phyloP scores from a whole-genome alignment of 2,329 filamentous ascomycete species.

The Xylogone sp. region DNA sequence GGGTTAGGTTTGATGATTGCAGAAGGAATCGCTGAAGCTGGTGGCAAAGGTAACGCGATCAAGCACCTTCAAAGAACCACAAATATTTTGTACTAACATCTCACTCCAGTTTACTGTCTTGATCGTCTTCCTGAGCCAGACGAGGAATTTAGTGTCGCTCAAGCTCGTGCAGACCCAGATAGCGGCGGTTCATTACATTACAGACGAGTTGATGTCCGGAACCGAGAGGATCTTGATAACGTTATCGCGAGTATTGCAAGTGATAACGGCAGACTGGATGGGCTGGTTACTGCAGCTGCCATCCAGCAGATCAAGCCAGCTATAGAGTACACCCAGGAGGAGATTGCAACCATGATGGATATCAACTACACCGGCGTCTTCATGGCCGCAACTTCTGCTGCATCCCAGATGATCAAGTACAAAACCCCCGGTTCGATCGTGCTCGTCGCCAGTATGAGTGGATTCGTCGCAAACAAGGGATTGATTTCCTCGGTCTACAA shows the following conservation, averaged over 20 bases:
- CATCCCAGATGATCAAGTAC: conserved; percentile 47
- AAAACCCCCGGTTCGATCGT: conserved; percentile 47
- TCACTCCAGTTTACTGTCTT: conserved; percentile 34
- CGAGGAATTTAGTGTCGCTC: conserved; percentile 34
- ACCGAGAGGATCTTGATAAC: conserved; percentile 54
- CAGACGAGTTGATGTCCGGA: conserved; percentile 63
- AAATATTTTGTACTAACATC: not conserved
- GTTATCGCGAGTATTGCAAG: conserved; percentile 57
- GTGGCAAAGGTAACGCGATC: conserved; percentile 50
- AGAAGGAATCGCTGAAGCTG: conserved; percentile 68
- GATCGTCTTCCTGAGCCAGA: conserved; percentile 37
- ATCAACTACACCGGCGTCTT: conserved; percentile 68
- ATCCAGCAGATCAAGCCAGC: conserved; percentile 66
- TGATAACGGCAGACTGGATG: conserved; percentile 59
- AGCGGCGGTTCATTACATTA: conserved; percentile 61
- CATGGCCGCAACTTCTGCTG: conserved; percentile 67
- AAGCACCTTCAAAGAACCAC: not conserved
- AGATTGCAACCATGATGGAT: conserved; percentile 53
- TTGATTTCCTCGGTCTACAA: conserved; percentile 4
- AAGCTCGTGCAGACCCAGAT: conserved; percentile 57
- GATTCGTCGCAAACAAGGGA: conserved; percentile 32
- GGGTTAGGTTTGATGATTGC: conserved; percentile 67
- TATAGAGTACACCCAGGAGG: conserved; percentile 58
- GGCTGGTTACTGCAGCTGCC: conserved; percentile 66
- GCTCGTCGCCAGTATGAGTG: conserved; percentile 66